These are phyloP conservation scores for Arabis hirsuta DNA, from an alignment of 345 rosid species.

Conservation along the genomic window DNA sequence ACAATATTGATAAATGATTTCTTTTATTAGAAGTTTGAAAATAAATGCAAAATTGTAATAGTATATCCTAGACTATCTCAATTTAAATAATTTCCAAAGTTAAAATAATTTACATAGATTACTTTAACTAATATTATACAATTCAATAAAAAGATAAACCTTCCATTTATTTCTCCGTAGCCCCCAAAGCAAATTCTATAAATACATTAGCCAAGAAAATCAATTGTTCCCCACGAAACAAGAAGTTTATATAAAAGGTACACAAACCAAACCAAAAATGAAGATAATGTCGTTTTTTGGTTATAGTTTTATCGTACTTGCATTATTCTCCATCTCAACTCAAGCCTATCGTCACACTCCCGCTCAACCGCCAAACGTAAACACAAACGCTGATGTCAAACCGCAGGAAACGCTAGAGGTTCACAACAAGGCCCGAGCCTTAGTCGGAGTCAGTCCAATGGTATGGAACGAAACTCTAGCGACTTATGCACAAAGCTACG, in stretches of 20 bases:
- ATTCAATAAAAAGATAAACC: background rate
- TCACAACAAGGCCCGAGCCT: slow-evolving; percentile 55
- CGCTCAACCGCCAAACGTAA: slow-evolving; percentile 17
- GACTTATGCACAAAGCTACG: slow-evolving; percentile 50
- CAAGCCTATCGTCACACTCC: slow-evolving; percentile 38
- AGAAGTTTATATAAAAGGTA: slow-evolving; percentile 4
- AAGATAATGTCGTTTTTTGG: background rate
- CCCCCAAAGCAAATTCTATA: slow-evolving; percentile 13
- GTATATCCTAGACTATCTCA: background rate
- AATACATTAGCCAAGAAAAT: slow-evolving; percentile 15
- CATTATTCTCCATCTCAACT: slow-evolving; percentile 22
- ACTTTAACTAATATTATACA: background rate
- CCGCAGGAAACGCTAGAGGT: slow-evolving; percentile 46
- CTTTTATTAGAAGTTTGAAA: background rate
- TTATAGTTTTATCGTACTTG: slow-evolving; percentile 18
- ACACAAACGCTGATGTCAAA: slow-evolving; percentile 42
- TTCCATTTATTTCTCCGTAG: background rate
- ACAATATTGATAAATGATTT: background rate
- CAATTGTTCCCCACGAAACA: background rate
- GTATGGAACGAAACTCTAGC: slow-evolving; percentile 56
- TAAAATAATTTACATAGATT: background rate
- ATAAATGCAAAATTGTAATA: background rate
- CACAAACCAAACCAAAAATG: background rate
- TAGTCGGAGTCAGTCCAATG: slow-evolving; percentile 49
- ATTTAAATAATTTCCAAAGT: too few species aligned